These are phyloP conservation scores for Eremothecium sinecaudum DNA, from an alignment of 1,139 yeast genomes.

Conservation along the genomic window DNA sequence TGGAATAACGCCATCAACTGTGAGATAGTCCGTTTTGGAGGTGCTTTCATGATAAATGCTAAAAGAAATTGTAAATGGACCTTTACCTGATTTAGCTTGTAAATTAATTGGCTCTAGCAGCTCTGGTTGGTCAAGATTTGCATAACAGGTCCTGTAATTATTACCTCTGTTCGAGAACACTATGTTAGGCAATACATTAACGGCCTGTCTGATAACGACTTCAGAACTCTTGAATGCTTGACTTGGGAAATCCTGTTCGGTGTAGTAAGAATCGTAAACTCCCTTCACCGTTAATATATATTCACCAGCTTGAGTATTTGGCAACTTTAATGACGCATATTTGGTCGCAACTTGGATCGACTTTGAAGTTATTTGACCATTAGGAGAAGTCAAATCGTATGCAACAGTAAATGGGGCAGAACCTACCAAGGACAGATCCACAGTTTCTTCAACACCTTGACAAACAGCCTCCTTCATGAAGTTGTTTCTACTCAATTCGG, in stretches of 20 bases:
- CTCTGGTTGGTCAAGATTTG: slow-evolving; percentile 34
- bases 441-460: slow-evolving; percentile 40
- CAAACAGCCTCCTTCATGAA: slow-evolving; percentile 36
- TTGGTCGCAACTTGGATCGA: slow-evolving; percentile 44
- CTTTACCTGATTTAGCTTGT: slow-evolving; percentile 41
- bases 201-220: slow-evolving; percentile 48
- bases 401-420: slow-evolving; percentile 64
- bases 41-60: slow-evolving; percentile 45
- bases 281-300: slow-evolving; percentile 54
- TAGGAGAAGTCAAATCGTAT: slow-evolving; percentile 57
- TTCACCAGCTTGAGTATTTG: slow-evolving; percentile 41
- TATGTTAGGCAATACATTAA: slow-evolving; percentile 53
- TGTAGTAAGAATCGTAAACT: slow-evolving; percentile 60
- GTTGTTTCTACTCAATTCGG: slow-evolving; percentile 17
- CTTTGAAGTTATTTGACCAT: slow-evolving; percentile 34
- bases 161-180: slow-evolving; percentile 41
- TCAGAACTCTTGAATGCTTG: slow-evolving; percentile 29
- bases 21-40: slow-evolving; percentile 38
- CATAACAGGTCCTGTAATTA: slow-evolving; percentile 49
- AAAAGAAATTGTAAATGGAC: slow-evolving; percentile 54
- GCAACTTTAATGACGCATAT: slow-evolving; percentile 39
- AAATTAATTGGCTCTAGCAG: slow-evolving; percentile 48
- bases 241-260: slow-evolving; percentile 35
- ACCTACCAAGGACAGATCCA: slow-evolving; percentile 49
- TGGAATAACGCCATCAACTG: slow-evolving; percentile 32